These are phyloP conservation scores for Aspergillus caelatus DNA, from an alignment of 2,329 filamentous ascomycete genomes.

Conservation along the genomic window DNA sequence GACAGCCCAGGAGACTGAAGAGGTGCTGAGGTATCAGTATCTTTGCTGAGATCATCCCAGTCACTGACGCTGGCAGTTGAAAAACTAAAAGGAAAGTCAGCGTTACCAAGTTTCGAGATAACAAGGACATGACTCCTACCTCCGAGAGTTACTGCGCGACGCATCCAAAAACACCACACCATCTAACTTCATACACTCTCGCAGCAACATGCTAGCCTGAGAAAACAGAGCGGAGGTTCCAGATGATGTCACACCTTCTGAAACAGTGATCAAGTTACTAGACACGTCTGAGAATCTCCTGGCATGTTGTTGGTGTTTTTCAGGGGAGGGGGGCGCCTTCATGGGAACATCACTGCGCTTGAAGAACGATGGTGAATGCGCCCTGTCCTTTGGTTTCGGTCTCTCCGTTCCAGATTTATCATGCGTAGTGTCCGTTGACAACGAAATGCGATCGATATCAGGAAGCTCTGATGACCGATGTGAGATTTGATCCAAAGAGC, in stretches of 20 bases:
- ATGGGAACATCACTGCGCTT: background rate
- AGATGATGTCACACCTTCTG: slow-evolving; percentile 13
- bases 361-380: slow-evolving; percentile 8
- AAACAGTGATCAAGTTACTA: slow-evolving; percentile 16
- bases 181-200: slow-evolving; percentile 43
- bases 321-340: background rate
- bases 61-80: slow-evolving; percentile 17
- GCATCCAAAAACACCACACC: slow-evolving; percentile 36
- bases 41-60: slow-evolving; percentile 13
- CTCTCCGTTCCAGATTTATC: background rate
- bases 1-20: slow-evolving; percentile 12
- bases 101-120: background rate
- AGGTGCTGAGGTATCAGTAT: slow-evolving; percentile 6
- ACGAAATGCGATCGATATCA: slow-evolving; percentile 3
- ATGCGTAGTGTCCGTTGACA: background rate
- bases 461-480: slow-evolving; percentile 9
- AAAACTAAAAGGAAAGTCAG: slow-evolving; percentile 1
- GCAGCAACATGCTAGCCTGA: slow-evolving; percentile 46
- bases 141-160: slow-evolving; percentile 23
- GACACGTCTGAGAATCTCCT: slow-evolving; percentile 14
- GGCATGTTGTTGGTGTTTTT: slow-evolving; percentile 15
- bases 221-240: slow-evolving; percentile 38
- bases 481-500: background rate
- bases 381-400: background rate
- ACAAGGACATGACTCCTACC: slow-evolving; percentile 12